phyloP scores from a whole-genome alignment of 1,284 basidiomycete genomes.

The Xanthoconium separans region DNA sequence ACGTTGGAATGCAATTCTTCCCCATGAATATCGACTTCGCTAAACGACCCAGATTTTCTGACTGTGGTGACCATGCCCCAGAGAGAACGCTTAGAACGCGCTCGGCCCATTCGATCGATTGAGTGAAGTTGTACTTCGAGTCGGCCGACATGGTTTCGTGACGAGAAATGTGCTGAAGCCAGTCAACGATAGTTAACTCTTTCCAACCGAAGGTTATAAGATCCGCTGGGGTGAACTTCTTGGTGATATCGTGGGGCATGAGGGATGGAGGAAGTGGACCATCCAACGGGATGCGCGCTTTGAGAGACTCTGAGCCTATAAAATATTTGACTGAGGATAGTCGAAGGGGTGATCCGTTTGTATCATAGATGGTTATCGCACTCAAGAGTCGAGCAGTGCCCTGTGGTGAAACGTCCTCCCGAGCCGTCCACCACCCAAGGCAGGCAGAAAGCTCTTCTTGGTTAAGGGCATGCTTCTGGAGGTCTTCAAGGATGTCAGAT shows the following conservation, averaged over 20 bases:
- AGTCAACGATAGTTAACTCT: slow-evolving; percentile 74
- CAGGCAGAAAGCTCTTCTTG: slow-evolving; percentile 80
- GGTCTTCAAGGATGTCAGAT: slow-evolving; percentile 78
- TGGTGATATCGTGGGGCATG: slow-evolving; percentile 67
- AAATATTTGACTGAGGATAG: slow-evolving; percentile 68
- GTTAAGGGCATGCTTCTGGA: slow-evolving; percentile 56
- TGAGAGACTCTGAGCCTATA: slow-evolving; percentile 63
- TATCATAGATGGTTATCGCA: not conserved
- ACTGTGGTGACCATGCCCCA: slow-evolving; percentile 65
- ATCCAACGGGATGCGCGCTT: slow-evolving; percentile 38
- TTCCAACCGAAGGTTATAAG: slow-evolving; percentile 74
- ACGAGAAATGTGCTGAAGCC: slow-evolving; percentile 67
- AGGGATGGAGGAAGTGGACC: slow-evolving; percentile 78
- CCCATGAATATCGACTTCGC: slow-evolving; percentile 55
- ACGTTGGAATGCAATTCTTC: slow-evolving; percentile 79
- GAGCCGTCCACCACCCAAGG: slow-evolving; percentile 83
- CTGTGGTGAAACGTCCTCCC: slow-evolving; percentile 28
- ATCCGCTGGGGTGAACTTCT: slow-evolving; percentile 51
- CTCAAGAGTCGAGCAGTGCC: not conserved
- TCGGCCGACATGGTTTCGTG: slow-evolving; percentile 40
- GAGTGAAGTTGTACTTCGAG: slow-evolving; percentile 60
- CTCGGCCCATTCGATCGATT: slow-evolving; percentile 77
- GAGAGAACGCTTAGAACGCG: slow-evolving; percentile 68
- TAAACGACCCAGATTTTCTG: slow-evolving; percentile 29
- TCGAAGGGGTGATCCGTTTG: not conserved